Conservation (phyloP, 257 asterid genomes). For the Verbena officinalis region DNA sequence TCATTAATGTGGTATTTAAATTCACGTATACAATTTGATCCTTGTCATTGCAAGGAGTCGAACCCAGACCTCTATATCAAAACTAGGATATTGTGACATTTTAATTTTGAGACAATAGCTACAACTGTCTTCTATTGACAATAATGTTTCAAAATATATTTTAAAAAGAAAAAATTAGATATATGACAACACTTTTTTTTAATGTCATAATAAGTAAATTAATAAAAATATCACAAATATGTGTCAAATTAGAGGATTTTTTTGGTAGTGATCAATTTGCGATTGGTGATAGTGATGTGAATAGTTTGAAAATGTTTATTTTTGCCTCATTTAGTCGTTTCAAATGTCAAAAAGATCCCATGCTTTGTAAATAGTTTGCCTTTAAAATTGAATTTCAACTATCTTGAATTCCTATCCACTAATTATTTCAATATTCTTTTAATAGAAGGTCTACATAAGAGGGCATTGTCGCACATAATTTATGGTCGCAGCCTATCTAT, state of each 20-base stretch:
- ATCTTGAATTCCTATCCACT: neutral
- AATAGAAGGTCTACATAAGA: neutral
- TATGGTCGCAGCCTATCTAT: conserved; percentile 16
- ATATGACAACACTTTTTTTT: no score
- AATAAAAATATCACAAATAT: no score
- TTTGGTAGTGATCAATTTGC: neutral
- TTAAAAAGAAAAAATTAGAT: no score
- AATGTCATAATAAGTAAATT: no score
- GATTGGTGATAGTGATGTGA: neutral
- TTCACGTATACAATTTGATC: no score
- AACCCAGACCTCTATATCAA: no score
- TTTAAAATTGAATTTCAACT: neutral
- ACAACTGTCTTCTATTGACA: no score
- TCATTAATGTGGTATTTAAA: no score
- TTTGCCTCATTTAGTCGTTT: neutral
- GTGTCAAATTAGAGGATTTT: neutral
- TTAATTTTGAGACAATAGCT: no score
- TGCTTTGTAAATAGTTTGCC: neutral
- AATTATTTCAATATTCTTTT: neutral
- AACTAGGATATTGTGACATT: no score
- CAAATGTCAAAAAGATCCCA: neutral
- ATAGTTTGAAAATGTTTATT: neutral
- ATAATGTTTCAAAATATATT: no score
- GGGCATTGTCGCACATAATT: conserved; percentile 3
- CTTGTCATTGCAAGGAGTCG: no score